Evolutionary conservation across 305 asterid genomes (phyloP).

Genomic region (Salvia sclarea): DNA sequence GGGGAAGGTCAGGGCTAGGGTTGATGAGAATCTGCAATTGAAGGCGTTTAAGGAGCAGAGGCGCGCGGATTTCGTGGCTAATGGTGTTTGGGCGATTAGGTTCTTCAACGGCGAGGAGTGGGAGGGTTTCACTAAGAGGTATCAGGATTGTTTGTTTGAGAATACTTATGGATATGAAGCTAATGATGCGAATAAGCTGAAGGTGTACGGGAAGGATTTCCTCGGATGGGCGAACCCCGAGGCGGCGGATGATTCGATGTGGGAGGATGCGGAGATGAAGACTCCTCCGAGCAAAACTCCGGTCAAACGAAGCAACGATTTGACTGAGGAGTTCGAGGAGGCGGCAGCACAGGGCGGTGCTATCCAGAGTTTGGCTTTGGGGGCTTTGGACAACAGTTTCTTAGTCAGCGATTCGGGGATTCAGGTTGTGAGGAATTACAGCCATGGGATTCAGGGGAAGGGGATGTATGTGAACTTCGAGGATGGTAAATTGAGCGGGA

Average conservation of each 20-base stretch:
- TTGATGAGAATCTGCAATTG: constrained; percentile 69
- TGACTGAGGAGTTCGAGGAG: constrained; percentile 88
- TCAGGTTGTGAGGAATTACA: constrained; percentile 88
- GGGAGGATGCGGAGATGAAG: constrained; percentile 80
- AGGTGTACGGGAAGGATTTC: constrained; percentile 96
- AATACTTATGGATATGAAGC: constrained; percentile 85
- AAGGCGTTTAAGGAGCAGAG: constrained; percentile 75
- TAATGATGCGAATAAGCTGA: constrained; percentile 70
- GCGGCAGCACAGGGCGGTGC: constrained; percentile 63
- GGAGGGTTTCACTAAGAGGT: constrained; percentile 52
- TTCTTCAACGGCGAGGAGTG: constrained; percentile 63
- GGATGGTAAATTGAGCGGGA: constrained; percentile 48
- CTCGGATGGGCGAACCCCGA: constrained; percentile 96
- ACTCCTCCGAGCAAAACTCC: constrained; percentile 68
- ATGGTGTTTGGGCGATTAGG: constrained; percentile 87
- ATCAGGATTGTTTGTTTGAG: constrained; percentile 76
- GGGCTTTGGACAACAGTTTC: constrained; percentile 95
- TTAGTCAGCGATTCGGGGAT: constrained; percentile 84
- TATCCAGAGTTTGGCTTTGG: constrained; percentile 90
- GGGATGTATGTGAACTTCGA: constrained; percentile 82
- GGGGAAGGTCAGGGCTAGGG: constrained; percentile 57
- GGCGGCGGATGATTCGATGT: constrained; percentile 88
- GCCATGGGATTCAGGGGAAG: constrained; percentile 94
- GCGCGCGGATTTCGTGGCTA: constrained; percentile 80
- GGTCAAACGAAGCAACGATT: constrained; percentile 45